Percentiles rank a stretch among this genome's conserved stretches.
Evolutionary conservation across 2,329 filamentous ascomycete genomes (phyloP).

Genomic region (Ceratocystis colombiana): DNA sequence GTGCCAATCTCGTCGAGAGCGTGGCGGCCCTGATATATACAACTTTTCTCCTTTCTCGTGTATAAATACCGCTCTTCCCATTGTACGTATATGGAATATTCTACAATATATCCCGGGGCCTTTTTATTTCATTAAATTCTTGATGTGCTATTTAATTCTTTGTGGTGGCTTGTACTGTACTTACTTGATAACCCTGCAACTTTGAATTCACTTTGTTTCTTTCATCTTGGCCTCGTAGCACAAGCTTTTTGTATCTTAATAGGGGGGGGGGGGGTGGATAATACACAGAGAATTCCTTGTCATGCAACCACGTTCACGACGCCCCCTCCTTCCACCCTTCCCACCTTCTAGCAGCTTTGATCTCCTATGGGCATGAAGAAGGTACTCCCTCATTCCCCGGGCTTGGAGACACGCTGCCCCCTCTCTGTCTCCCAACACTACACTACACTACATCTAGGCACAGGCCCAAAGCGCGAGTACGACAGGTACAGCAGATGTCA

Average conservation of each 20-base stretch:
- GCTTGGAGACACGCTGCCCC: background rate
- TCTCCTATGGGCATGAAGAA: background rate
- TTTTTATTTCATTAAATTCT: background rate
- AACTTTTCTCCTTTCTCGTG: background rate
- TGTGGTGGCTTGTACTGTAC: too few relatives aligned
- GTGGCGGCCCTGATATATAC: conserved; percentile 11
- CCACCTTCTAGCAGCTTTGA: background rate
- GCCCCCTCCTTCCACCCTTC: background rate
- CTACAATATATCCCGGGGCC: background rate
- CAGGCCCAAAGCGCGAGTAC: background rate
- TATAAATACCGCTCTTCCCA: background rate
- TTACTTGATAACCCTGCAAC: background rate
- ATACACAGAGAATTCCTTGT: too few relatives aligned
- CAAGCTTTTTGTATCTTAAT: background rate
- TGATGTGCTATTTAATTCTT: too few relatives aligned
- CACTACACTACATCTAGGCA: background rate
- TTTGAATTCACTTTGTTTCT: background rate
- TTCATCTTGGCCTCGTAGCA: background rate
- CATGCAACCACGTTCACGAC: too few relatives aligned
- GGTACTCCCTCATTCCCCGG: background rate
- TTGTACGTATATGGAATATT: background rate
- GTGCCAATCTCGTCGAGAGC: background rate
- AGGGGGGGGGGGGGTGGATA: too few relatives aligned
- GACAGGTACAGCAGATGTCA: conserved; percentile 12
- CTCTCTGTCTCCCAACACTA: background rate